Evolutionary conservation across 345 rosid species (phyloP).

Genomic region (Gossypium mustelinum): DNA sequence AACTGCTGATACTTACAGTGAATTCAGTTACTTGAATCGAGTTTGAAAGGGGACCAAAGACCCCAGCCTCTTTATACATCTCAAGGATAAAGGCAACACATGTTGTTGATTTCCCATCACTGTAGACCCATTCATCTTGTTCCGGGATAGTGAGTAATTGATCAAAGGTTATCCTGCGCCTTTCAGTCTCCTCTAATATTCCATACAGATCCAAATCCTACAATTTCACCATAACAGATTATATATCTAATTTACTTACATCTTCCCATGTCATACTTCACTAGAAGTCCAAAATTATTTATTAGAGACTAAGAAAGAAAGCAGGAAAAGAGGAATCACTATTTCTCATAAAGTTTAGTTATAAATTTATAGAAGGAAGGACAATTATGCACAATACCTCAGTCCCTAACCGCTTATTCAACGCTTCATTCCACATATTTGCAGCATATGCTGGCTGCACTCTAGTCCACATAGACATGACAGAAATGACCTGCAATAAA

Average conservation of each 20-base stretch:
- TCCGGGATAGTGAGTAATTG: constrained; percentile 84
- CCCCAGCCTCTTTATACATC: constrained; percentile 93
- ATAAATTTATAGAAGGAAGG: neutral
- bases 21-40: constrained; percentile 93
- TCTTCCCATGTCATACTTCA: neutral
- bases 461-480: constrained; percentile 98
- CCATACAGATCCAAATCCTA: constrained; percentile 80
- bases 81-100: constrained; percentile 90
- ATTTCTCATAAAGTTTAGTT: neutral
- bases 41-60: constrained; percentile 58
- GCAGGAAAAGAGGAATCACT: neutral
- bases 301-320: neutral
- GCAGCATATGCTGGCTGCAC: constrained; percentile 98
- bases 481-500: constrained; percentile 78
- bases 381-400: constrained; percentile 47
- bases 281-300: neutral
- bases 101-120: constrained; percentile 93
- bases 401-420: constrained; percentile 86
- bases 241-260: neutral
- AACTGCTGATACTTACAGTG: constrained; percentile 48
- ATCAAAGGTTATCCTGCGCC: constrained; percentile 76
- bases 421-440: constrained; percentile 99
- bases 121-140: constrained; percentile 92
- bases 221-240: neutral
- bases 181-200: constrained; percentile 71